phyloP scores from a whole-genome alignment of 148 eudicot species.

The Arctostaphylos glauca region DNA sequence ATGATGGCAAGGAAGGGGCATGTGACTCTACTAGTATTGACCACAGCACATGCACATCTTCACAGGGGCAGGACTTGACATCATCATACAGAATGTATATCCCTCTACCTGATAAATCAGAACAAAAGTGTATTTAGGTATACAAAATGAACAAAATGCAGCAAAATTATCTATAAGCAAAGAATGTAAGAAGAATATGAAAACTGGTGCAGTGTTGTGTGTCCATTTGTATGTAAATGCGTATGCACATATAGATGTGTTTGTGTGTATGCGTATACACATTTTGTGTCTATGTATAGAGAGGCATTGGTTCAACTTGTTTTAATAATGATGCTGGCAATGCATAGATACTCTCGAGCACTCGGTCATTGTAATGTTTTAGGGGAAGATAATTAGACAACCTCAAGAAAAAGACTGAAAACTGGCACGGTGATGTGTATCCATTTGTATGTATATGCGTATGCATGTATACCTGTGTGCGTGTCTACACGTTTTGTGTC shows the following conservation, averaged over 20 bases:
- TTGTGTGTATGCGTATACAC: too few relatives aligned
- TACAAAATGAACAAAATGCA: background rate
- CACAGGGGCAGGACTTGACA: slow-evolving; percentile 78
- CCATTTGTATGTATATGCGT: background rate
- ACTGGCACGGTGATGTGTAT: background rate
- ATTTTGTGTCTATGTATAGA: background rate
- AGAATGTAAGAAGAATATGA: background rate
- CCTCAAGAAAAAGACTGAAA: background rate
- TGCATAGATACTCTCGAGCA: background rate
- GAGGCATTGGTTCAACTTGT: background rate
- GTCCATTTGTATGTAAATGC: background rate
- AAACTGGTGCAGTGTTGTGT: background rate
- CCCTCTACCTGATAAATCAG: slow-evolving; percentile 55
- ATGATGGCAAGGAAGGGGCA: slow-evolving; percentile 39
- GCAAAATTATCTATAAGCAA: background rate
- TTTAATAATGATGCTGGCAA: background rate
- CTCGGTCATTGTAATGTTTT: slow-evolving; percentile 2
- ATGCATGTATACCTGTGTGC: too few relatives aligned
- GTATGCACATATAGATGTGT: too few relatives aligned
- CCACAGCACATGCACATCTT: slow-evolving; percentile 88
- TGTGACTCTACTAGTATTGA: slow-evolving; percentile 76
- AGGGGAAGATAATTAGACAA: background rate
- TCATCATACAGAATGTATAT: slow-evolving; percentile 82
- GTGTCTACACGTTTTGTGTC: too few relatives aligned
- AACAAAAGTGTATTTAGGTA: background rate